These are phyloP conservation scores for Amanita subjunquillea DNA, from an alignment of 768 basidiomycete genomes.

Conservation along the genomic window DNA sequence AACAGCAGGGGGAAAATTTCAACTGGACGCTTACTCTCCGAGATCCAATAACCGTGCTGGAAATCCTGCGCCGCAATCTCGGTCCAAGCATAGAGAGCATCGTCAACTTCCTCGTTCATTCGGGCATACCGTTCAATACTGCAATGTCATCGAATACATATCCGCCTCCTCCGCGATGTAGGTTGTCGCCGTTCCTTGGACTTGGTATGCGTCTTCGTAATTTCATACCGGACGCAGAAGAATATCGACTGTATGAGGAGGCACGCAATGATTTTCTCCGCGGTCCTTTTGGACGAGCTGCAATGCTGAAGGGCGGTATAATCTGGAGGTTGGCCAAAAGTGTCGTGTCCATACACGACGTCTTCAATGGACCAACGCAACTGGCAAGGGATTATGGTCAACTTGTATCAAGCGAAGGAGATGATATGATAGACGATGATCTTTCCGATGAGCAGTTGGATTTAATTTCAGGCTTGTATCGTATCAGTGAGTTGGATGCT, in stretches of 20 bases:
- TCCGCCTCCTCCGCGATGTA: background rate
- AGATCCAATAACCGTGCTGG: background rate
- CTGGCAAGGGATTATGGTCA: background rate
- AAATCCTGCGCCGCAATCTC: background rate
- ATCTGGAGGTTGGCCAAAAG: constrained; percentile 4
- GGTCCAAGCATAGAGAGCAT: background rate
- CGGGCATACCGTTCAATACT: constrained; percentile 1
- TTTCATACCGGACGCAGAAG: background rate
- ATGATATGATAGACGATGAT: background rate
- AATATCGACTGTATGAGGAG: background rate
- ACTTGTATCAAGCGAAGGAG: background rate
- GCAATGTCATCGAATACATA: background rate
- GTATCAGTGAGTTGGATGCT: background rate
- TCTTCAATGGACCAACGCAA: background rate
- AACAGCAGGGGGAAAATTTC: background rate
- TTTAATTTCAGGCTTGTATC: constrained; percentile 1
- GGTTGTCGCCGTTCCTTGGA: background rate
- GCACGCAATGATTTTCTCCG: background rate
- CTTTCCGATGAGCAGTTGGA: constrained; percentile 1
- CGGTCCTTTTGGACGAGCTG: background rate
- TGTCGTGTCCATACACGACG: background rate
- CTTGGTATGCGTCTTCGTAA: background rate
- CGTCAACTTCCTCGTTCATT: constrained; percentile 1
- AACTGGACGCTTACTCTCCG: background rate
- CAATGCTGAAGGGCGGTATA: constrained; percentile 1